Base-by-base conservation (phyloP, 1,284 basidiomycete species). In the Irpex lacteus region DNA sequence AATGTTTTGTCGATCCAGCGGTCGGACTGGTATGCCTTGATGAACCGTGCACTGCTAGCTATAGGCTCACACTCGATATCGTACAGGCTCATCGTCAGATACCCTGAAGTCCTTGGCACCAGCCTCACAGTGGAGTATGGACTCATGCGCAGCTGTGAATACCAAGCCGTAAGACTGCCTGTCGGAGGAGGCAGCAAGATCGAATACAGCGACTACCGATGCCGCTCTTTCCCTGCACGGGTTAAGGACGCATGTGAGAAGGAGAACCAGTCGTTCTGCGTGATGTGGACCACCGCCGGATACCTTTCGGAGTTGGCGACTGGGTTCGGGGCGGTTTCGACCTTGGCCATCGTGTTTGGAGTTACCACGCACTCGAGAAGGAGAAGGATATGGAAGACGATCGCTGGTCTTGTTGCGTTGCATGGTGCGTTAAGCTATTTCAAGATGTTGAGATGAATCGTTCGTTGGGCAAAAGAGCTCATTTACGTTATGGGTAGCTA, bases 381-480 rank as follows among this genome's bases (percentile, higher is more conserved):
- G 67, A 80, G 89, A 64, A 83, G 90, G 65, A 87, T 91, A 53
- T 92, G 90, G 90, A 85, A 83, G 71, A 86, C 83, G 2, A 85
- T 88, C 4, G 88, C 88, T 9, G 85, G 82, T 9, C 74, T 92
- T 11, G 78, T 90, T 8, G 74, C 83, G 7, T 69, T 91, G 19
- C 86, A 89, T 69, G 82, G 89, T 89, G 71, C 13, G 80, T 65
- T 44, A 6, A 19, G 34, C 21, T 60, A 44, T 7, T 50, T 8
- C 58, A 47, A 37, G 8, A n/a, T 19, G 54, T 59, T 34, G 8
- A 63, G 40, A 56, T 15, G 47, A 47, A 19, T 54, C 8, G 15
- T 55, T n/a, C 3, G 5, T 37, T 58, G 36, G 40, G n/a, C 9
- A 13, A 47, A 44, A 13, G 40, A 47, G 2, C 40, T 47, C 40